Conservation (phyloP, 768 basidiomycete genomes). For the Punctularia strigosozonata region DNA sequence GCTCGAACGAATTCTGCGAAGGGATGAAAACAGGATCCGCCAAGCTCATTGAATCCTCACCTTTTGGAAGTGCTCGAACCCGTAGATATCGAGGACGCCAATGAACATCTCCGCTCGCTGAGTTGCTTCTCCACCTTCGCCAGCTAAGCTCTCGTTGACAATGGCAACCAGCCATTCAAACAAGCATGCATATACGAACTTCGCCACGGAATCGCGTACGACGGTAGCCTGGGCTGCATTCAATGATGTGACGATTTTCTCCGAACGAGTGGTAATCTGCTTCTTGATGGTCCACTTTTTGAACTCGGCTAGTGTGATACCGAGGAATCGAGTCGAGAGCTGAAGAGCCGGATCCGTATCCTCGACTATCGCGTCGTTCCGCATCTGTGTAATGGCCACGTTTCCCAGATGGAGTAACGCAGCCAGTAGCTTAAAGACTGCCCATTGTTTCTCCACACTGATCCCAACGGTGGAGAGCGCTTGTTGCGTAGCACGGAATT, state of each 20-base stretch:
- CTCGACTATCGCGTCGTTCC: slow-evolving; percentile 76
- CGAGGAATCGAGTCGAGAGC: slow-evolving; percentile 81
- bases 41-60: slow-evolving; percentile 20
- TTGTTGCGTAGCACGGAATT: slow-evolving; percentile 87
- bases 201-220: slow-evolving; percentile 93
- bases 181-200: slow-evolving; percentile 96
- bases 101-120: slow-evolving; percentile 96
- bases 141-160: slow-evolving; percentile 92
- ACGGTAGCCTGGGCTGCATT: slow-evolving; percentile 84
- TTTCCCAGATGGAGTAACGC: slow-evolving; percentile 97
- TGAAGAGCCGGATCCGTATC: slow-evolving; percentile 73
- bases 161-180: slow-evolving; percentile 98
- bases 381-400: slow-evolving; percentile 74
- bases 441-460: slow-evolving; percentile 96
- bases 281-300: slow-evolving; percentile 99
- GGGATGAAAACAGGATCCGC: not conserved
- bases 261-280: slow-evolving; percentile 86
- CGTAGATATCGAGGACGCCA: slow-evolving; percentile 96
- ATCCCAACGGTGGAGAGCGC: slow-evolving; percentile 96
- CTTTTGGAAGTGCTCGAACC: slow-evolving; percentile 96
- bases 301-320: slow-evolving; percentile 84
- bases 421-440: slow-evolving; percentile 88
- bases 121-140: slow-evolving; percentile 88
- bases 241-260: slow-evolving; percentile 88
- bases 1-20: slow-evolving; percentile 77